Base-by-base conservation (phyloP, 192 early-diverging fungal genomes). In the Dissophora globulifera region DNA sequence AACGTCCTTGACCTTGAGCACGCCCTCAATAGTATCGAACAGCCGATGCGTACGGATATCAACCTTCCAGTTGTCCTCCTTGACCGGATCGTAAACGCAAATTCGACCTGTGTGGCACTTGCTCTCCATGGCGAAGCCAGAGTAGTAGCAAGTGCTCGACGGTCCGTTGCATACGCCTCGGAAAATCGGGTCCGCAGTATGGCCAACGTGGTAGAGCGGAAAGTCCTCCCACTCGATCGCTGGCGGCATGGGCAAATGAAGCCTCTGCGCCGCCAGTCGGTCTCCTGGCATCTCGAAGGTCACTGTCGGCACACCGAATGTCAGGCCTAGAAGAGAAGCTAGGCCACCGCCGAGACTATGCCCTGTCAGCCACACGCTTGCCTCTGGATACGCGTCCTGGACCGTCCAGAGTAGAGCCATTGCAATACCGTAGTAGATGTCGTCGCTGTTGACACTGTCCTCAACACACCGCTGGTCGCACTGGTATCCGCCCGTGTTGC, bases 101-200 rank as follows among this genome's bases (percentile, higher is more conserved):
- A 78, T 69, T 47, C 78, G 31, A n/a, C 84, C 84, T 17, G 81
- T 63, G 49, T 87, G 86, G 59, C 86, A 87, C 64, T 81, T 78
- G 19, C 83, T 88, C 69, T 93, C 92, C 62, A 93, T 74, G 15
- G 90, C 91, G 62, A 93, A 93, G 1, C 85, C 88, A 20, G 82
- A 87, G 46, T 88, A 89, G 60, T 91, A 93, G 67, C 92, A 95
- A 15, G 81, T 65, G 7, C 86, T 87, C 0, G 82, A 87, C 20
- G 63, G 58, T 3, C 72, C 92, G 12, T 82, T 83, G 67, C 97
- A 98, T 25, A 87, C 83, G 26, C 97, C 97, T 62, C 91, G 83
- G 78, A 88, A 98, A 25, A 98, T 89, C 11, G 96, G 95, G 79
- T 98, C 97, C 3, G 91, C 91, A 2, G 88, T 90, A 80, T 98